Conservation (phyloP, 83 land plant species). For the Diphasiastrum complanatum region DNA sequence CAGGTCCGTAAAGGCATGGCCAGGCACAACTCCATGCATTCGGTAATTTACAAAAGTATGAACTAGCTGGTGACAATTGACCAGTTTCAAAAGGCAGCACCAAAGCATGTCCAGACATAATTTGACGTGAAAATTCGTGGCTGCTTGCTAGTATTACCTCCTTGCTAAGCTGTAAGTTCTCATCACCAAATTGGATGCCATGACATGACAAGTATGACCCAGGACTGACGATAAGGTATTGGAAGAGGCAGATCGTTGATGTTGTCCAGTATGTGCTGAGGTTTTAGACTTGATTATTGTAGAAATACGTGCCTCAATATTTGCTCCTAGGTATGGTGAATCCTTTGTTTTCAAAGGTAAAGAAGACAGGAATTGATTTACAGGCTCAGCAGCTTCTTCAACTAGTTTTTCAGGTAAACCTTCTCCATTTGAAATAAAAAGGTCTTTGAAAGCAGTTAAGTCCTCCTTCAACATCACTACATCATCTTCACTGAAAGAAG, state of each 20-base stretch:
- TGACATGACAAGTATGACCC: background rate
- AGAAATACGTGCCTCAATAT: background rate
- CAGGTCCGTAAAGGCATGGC: no score
- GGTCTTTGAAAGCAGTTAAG: background rate
- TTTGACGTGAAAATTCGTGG: no score
- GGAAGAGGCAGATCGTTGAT: background rate
- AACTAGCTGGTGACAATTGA: no score
- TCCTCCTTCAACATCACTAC: background rate
- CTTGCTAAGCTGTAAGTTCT: background rate
- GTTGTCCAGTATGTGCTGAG: background rate
- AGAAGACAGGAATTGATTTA: background rate
- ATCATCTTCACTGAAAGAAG: background rate
- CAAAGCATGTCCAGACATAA: no score
- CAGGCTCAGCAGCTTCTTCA: background rate
- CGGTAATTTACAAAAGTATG: no score
- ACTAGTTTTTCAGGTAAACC: background rate
- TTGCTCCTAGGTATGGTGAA: background rate
- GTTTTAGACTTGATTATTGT: background rate
- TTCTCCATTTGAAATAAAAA: background rate
- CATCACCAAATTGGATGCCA: background rate
- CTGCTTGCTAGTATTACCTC: no score
- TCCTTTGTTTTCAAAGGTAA: background rate
- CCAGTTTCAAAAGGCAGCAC: no score
- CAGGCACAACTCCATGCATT: no score
- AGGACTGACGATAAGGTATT: background rate